Evolutionary conservation across 225 moss, liverwort and hornwort genomes (phyloP).

Genomic region (Sphagnum tenellum): DNA sequence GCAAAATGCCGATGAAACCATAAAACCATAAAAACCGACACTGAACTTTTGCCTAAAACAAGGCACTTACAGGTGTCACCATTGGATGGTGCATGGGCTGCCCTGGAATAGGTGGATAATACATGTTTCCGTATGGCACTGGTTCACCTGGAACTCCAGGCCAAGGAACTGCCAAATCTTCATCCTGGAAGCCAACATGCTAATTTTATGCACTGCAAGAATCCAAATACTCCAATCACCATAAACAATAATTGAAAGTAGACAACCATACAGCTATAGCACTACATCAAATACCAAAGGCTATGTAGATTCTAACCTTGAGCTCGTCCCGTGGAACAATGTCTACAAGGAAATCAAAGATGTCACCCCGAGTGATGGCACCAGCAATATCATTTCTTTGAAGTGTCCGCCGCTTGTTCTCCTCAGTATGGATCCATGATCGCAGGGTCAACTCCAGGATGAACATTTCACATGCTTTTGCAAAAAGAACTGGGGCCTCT

Average conservation of each 20-base stretch:
- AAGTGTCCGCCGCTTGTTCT: slow-evolving; percentile 49
- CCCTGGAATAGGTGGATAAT: slow-evolving; percentile 20
- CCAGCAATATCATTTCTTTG: slow-evolving; percentile 57
- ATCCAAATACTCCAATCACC: too few species aligned
- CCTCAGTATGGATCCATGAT: slow-evolving; percentile 58
- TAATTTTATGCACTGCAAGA: too few species aligned
- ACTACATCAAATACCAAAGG: not conserved
- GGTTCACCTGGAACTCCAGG: slow-evolving; percentile 37
- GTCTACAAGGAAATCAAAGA: slow-evolving; percentile 57
- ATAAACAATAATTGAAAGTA: too few species aligned
- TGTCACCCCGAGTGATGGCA: slow-evolving; percentile 45
- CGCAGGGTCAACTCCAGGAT: slow-evolving; percentile 55
- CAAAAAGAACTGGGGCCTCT: slow-evolving; percentile 47
- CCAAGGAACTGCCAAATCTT: slow-evolving; percentile 39
- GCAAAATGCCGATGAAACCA: too few species aligned
- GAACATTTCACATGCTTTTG: slow-evolving; percentile 59
- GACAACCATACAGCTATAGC: too few species aligned
- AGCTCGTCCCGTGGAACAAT: slow-evolving; percentile 46
- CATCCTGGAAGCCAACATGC: slow-evolving; percentile 22
- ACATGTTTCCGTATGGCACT: slow-evolving; percentile 35
- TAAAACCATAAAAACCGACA: too few species aligned
- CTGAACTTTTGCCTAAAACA: not conserved
- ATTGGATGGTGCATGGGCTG: slow-evolving; percentile 34
- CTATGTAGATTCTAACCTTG: slow-evolving; percentile 16
- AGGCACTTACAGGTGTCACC: slow-evolving; percentile 28